Percentiles rank a stretch among this genome's conserved stretches.
These are phyloP conservation scores for Penicillium sp. DNA, from an alignment of 2,329 filamentous ascomycete species.

Conservation along the genomic window DNA sequence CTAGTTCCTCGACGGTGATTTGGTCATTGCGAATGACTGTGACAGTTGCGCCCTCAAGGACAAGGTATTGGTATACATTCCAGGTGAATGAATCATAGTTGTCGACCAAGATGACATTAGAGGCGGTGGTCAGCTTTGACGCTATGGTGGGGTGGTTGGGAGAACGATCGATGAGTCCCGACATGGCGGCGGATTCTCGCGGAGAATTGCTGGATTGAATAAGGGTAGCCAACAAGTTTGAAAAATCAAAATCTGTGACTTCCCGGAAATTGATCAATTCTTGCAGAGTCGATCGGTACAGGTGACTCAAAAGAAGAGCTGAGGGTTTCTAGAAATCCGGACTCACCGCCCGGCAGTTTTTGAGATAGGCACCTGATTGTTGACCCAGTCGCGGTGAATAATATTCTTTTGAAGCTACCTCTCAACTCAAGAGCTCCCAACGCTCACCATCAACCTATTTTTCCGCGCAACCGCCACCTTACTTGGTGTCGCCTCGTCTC, in stretches of 20 bases:
- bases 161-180: slow-evolving; percentile 73
- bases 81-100: slow-evolving; percentile 99
- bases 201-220: neutral
- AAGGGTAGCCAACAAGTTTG: neutral
- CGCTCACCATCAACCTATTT: slow-evolving; percentile 12
- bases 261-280: neutral
- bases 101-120: slow-evolving; percentile 92
- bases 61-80: slow-evolving; percentile 98
- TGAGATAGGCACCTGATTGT: slow-evolving; percentile 40
- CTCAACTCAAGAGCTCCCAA: slow-evolving; percentile 23
- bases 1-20: slow-evolving; percentile 79
- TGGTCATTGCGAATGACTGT: slow-evolving; percentile 92
- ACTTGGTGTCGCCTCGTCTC: slow-evolving; percentile 5
- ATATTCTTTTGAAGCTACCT: slow-evolving; percentile 32
- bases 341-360: slow-evolving; percentile 37
- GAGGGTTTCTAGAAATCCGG: slow-evolving; percentile 15
- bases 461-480: slow-evolving; percentile 4
- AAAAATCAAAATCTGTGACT: neutral
- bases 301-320: slow-evolving; percentile 17
- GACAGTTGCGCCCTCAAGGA: slow-evolving; percentile 90
- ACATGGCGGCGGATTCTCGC: slow-evolving; percentile 25
- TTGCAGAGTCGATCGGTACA: neutral
- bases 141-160: slow-evolving; percentile 75
- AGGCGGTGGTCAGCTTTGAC: slow-evolving; percentile 72
- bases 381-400: slow-evolving; percentile 36